A percentile compares a stretch with the other conserved stretches of the same genome.
Evolutionary conservation across 371 early-diverging fungal species (phyloP).

Genomic region (Mortierella sp.): DNA sequence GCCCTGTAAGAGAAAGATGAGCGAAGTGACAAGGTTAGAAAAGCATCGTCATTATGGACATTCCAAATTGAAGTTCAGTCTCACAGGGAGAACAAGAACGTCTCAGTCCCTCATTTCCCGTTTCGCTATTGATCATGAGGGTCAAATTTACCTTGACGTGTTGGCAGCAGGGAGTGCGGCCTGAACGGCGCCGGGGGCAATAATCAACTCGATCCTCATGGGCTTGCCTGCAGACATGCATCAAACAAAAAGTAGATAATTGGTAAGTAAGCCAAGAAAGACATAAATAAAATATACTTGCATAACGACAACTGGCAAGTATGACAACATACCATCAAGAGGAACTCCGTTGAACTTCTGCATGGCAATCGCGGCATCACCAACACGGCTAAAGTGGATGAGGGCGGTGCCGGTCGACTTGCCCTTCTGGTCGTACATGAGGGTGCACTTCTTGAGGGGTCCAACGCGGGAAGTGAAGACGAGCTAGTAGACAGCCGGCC

Average conservation of each 20-base stretch:
- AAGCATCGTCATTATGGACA: not conserved
- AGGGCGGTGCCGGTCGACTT: slow-evolving; percentile 80
- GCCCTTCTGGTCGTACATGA: slow-evolving; percentile 80
- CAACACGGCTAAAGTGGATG: slow-evolving; percentile 70
- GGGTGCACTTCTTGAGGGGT: slow-evolving; percentile 71
- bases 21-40: not conserved
- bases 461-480: slow-evolving; percentile 68
- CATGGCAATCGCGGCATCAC: slow-evolving; percentile 72
- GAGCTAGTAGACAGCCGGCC: slow-evolving; percentile 33
- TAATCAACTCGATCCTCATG: slow-evolving; percentile 81
- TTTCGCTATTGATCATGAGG: not conserved
- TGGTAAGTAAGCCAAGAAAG: not conserved
- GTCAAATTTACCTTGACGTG: slow-evolving; percentile 34
- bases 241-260: not conserved
- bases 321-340: slow-evolving; percentile 68
- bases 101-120: not conserved
- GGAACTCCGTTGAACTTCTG: slow-evolving; percentile 77
- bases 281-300: not conserved
- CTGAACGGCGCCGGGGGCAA: slow-evolving; percentile 64
- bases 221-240: slow-evolving; percentile 58
- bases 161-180: slow-evolving; percentile 30
- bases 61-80: not conserved
- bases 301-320: not conserved
- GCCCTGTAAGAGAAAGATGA: slow-evolving; percentile 12
- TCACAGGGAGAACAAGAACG: not conserved